phyloP scores from a whole-genome alignment of 2,329 filamentous ascomycete genomes.

The Bimuria novae-zelandiae region DNA sequence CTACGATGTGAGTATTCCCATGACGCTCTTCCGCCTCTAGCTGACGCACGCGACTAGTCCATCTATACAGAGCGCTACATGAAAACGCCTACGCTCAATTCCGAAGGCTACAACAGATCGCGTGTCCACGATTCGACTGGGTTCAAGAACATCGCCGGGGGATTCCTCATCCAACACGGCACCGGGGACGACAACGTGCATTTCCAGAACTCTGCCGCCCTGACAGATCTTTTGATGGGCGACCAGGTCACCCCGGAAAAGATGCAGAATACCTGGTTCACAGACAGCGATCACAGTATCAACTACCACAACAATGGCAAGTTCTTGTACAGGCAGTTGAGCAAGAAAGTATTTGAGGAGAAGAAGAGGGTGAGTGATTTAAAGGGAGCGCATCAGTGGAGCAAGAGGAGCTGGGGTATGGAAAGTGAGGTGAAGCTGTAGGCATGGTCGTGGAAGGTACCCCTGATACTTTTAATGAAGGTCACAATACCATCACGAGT shows the following conservation, averaged over 20 bases:
- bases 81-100: slow-evolving; percentile 64
- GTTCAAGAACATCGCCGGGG: slow-evolving; percentile 66
- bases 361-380: slow-evolving; percentile 54
- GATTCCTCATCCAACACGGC: slow-evolving; percentile 67
- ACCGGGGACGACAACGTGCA: slow-evolving; percentile 74
- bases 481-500: too few relatives aligned
- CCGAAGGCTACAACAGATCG: slow-evolving; percentile 63
- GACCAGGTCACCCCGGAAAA: slow-evolving; percentile 63
- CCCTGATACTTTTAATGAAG: neutral
- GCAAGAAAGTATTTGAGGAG: slow-evolving; percentile 64
- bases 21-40: neutral
- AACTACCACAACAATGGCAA: slow-evolving; percentile 59
- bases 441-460: neutral
- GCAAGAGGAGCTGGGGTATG: slow-evolving; percentile 34
- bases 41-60: slow-evolving; percentile 33
- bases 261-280: slow-evolving; percentile 68
- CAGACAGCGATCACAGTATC: slow-evolving; percentile 68
- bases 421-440: slow-evolving; percentile 6
- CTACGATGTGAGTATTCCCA: slow-evolving; percentile 56
- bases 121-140: slow-evolving; percentile 63
- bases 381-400: slow-evolving; percentile 54
- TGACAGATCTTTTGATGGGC: slow-evolving; percentile 65
- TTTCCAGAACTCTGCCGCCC: slow-evolving; percentile 67
- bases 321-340: slow-evolving; percentile 68
- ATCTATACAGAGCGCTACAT: slow-evolving; percentile 77